phyloP scores from a whole-genome alignment of 352 stramenopile species.

The Phytophthora sp. region DNA sequence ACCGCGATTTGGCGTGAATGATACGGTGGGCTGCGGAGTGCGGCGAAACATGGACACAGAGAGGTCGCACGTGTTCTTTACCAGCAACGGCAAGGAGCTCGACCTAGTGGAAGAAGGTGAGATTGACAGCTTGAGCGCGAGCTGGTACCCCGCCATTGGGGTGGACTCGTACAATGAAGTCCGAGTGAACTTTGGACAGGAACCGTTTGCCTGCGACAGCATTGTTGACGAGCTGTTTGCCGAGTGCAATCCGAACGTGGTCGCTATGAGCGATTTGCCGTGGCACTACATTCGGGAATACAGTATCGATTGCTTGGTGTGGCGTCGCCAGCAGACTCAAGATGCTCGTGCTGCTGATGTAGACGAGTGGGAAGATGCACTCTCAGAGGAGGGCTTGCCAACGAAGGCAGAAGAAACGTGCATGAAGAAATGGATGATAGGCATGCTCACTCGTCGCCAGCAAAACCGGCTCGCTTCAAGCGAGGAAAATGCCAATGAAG shows the following conservation, averaged over 20 bases:
- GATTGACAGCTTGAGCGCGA: constrained; percentile 49
- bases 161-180: constrained; percentile 82
- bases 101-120: constrained; percentile 30
- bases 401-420: constrained; percentile 6
- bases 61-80: constrained; percentile 71
- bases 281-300: constrained; percentile 63
- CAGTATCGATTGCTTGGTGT: constrained; percentile 34
- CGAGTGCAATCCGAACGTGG: constrained; percentile 39
- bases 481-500: constrained; percentile 34
- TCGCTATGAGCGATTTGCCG: constrained; percentile 33
- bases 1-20: constrained; percentile 59
- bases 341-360: constrained; percentile 11
- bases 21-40: constrained; percentile 80
- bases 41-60: constrained; percentile 41
- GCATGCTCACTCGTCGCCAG: constrained; percentile 36
- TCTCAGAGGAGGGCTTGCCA: constrained; percentile 10
- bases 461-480: constrained; percentile 39
- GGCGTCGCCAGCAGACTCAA: constrained; percentile 25
- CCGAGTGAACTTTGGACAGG: constrained; percentile 84
- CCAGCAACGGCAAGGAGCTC: constrained; percentile 56
- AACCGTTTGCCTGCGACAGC: constrained; percentile 60
- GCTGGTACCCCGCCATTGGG: constrained; percentile 82
- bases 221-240: constrained; percentile 64
- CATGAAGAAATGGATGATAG: constrained; percentile 40
- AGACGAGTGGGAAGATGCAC: constrained; percentile 26